phyloP scores from a whole-genome alignment of 225 moss, liverwort and hornwort species.

The Ulota crispa region DNA sequence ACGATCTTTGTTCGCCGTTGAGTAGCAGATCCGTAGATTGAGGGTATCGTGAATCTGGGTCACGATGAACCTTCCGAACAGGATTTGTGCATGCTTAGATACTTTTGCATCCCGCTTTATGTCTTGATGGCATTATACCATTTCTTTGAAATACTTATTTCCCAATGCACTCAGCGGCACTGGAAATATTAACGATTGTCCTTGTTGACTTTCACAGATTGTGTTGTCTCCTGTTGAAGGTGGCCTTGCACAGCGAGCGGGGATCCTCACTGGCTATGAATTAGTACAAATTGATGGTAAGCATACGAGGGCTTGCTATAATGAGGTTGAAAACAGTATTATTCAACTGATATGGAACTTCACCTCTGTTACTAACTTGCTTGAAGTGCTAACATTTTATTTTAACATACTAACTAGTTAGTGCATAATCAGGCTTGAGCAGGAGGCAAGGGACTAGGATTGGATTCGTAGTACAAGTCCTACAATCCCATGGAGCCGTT shows the following conservation, averaged over 20 bases:
- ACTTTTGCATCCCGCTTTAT: not conserved
- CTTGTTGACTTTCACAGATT: conserved; percentile 50
- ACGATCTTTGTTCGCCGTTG: too few relatives aligned
- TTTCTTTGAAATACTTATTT: not conserved
- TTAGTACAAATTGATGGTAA: conserved; percentile 92
- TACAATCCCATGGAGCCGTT: too few relatives aligned
- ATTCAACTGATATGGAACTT: conserved; percentile 3
- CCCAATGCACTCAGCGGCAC: not conserved
- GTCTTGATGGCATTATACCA: not conserved
- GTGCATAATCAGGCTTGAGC: too few relatives aligned
- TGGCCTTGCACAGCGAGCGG: conserved; percentile 94
- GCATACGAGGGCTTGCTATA: not conserved
- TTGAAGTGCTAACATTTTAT: too few relatives aligned
- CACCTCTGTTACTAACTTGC: not conserved
- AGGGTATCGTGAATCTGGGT: conserved; percentile 4
- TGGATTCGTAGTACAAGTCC: too few relatives aligned
- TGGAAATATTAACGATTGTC: conserved; percentile 15
- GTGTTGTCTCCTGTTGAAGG: conserved; percentile 91
- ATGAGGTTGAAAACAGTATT: not conserved
- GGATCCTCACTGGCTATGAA: conserved; percentile 87
- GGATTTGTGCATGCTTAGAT: not conserved
- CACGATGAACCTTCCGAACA: not conserved
- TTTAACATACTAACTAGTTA: too few relatives aligned
- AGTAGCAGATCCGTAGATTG: not conserved
- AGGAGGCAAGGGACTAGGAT: too few relatives aligned